These are phyloP conservation scores for Magnusiomyces suaveolens DNA, from an alignment of 1,139 yeast genomes.

Conservation along the genomic window DNA sequence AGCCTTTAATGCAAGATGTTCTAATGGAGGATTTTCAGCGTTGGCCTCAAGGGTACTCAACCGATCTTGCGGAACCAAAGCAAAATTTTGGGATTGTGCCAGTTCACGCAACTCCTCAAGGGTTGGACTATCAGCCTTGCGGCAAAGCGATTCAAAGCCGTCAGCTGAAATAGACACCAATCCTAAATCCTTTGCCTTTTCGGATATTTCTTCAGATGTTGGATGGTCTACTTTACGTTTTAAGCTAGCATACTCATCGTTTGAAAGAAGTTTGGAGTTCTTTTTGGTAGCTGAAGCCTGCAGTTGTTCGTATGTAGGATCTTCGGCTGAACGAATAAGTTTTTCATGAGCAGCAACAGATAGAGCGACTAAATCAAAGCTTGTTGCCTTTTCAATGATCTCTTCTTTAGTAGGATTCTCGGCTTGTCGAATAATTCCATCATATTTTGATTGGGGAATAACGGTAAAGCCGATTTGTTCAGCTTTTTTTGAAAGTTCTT, in stretches of 20 bases:
- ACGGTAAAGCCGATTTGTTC: slow-evolving; percentile 23
- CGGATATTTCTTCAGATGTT: slow-evolving; percentile 22
- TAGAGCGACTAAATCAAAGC: slow-evolving; percentile 22
- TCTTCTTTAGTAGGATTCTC: slow-evolving; percentile 34
- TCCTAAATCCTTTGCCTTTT: slow-evolving; percentile 30
- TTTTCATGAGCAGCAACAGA: slow-evolving; percentile 28
- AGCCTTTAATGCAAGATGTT: slow-evolving; percentile 8
- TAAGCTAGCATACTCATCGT: slow-evolving; percentile 8
- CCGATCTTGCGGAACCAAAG: slow-evolving; percentile 27
- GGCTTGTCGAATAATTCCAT: slow-evolving; percentile 19
- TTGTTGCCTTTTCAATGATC: slow-evolving; percentile 30
- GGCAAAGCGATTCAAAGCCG: slow-evolving; percentile 15
- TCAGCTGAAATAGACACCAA: slow-evolving; percentile 24
- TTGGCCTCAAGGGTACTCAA: slow-evolving; percentile 20
- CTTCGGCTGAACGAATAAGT: slow-evolving; percentile 30
- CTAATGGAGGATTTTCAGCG: slow-evolving; percentile 12
- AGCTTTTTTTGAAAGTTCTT: slow-evolving; percentile 18
- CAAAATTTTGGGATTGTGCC: slow-evolving; percentile 26
- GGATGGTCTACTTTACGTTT: slow-evolving; percentile 10
- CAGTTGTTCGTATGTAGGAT: slow-evolving; percentile 16
- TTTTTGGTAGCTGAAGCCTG: slow-evolving; percentile 18
- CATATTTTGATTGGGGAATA: slow-evolving; percentile 25
- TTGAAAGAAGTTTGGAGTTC: slow-evolving; percentile 13
- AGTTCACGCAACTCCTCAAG: slow-evolving; percentile 26
- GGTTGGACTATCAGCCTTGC: slow-evolving; percentile 10